Conservation (phyloP, 768 basidiomycete genomes). For the Leucosporidium creatinivorum region DNA sequence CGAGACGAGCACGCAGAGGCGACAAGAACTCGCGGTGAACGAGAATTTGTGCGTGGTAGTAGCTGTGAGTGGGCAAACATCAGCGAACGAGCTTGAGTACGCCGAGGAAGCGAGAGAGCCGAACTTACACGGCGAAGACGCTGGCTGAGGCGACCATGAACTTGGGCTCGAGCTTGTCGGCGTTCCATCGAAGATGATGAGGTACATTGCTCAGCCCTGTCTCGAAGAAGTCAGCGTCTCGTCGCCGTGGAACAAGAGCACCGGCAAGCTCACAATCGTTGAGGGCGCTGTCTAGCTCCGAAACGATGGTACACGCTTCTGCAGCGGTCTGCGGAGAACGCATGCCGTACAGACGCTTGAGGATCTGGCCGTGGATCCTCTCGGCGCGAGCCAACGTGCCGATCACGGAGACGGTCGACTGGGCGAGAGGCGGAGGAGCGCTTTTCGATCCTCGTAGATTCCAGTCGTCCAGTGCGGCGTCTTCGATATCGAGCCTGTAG, state of each 20-base stretch:
- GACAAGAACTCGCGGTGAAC: conserved; percentile 68
- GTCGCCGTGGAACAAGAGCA: too few species aligned
- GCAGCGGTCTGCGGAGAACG: too few species aligned
- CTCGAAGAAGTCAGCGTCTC: too few species aligned
- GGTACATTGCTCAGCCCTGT: too few species aligned
- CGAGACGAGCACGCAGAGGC: conserved; percentile 8
- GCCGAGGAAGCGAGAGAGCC: neutral
- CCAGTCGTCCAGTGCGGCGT: conserved; percentile 13
- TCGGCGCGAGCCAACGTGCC: too few species aligned
- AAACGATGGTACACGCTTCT: too few species aligned
- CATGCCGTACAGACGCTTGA: too few species aligned
- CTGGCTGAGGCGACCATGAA: neutral
- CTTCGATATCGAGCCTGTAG: conserved; percentile 6
- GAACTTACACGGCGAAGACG: neutral
- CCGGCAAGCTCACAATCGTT: too few species aligned
- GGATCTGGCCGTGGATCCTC: too few species aligned
- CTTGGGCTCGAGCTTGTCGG: neutral
- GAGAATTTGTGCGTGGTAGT: conserved; percentile 52
- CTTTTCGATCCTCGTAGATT: neutral
- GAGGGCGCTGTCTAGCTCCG: too few species aligned
- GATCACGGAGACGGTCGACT: too few species aligned
- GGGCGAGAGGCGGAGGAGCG: too few species aligned
- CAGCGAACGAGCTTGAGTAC: neutral
- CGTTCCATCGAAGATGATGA: neutral
- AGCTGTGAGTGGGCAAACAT: neutral